phyloP scores from a whole-genome alignment of 1,284 basidiomycete genomes.

The Malassezia globosa region DNA sequence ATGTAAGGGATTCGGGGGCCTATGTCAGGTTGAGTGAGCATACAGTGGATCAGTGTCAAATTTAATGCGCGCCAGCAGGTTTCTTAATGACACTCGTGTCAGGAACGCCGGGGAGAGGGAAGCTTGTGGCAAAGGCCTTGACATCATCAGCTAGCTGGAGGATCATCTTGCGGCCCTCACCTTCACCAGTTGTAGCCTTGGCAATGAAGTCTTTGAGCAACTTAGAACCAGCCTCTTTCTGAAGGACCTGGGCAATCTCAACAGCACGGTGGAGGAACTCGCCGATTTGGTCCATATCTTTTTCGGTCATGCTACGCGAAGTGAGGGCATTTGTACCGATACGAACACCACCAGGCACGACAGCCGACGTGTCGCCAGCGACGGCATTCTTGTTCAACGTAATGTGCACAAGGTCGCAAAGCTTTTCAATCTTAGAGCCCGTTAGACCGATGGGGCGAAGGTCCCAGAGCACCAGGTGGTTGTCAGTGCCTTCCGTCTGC shows the following conservation, averaged over 20 bases:
- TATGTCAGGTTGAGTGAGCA: slow-evolving; percentile 18
- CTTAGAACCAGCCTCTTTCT: slow-evolving; percentile 90
- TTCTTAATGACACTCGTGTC: slow-evolving; percentile 52
- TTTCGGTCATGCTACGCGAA: slow-evolving; percentile 80
- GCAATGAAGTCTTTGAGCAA: slow-evolving; percentile 90
- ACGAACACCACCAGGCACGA: slow-evolving; percentile 92
- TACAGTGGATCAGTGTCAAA: neutral
- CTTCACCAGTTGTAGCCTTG: slow-evolving; percentile 60
- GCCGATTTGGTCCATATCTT: slow-evolving; percentile 72
- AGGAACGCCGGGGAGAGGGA: slow-evolving; percentile 79
- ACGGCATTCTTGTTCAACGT: slow-evolving; percentile 73
- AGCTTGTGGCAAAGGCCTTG: slow-evolving; percentile 64
- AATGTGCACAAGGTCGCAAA: slow-evolving; percentile 90
- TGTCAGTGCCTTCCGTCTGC: slow-evolving; percentile 92
- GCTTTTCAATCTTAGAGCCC: slow-evolving; percentile 95
- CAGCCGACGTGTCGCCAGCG: slow-evolving; percentile 82
- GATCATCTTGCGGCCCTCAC: slow-evolving; percentile 61
- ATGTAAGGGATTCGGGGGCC: neutral
- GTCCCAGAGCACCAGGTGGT: slow-evolving; percentile 97
- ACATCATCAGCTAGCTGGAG: slow-evolving; percentile 65
- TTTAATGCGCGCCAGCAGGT: slow-evolving; percentile 21
- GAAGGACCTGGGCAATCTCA: slow-evolving; percentile 49
- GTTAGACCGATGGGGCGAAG: slow-evolving; percentile 87
- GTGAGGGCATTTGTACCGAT: slow-evolving; percentile 90
- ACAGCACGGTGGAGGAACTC: slow-evolving; percentile 55